A percentile compares a stretch with the other conserved stretches of the same genome.
Evolutionary conservation across 768 basidiomycete species (phyloP).

Genomic region (Floccularia luteovirens): DNA sequence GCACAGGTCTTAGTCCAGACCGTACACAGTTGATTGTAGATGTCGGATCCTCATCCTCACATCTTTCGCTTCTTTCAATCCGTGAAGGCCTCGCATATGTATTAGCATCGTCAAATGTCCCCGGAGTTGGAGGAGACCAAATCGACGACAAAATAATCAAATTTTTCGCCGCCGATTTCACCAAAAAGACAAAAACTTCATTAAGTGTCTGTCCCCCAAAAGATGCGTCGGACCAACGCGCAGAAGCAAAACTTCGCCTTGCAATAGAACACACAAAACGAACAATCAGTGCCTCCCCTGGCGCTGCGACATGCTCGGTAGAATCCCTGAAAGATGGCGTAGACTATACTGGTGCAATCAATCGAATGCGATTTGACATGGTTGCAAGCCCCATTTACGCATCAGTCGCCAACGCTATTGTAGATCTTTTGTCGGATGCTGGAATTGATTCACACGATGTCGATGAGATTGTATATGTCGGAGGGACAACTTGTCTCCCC

Average conservation of each 20-base stretch:
- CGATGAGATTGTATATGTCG: conserved; percentile 77
- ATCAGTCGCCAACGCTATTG: conserved; percentile 41
- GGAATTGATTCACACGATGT: conserved; percentile 58
- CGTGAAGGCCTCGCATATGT: conserved; percentile 68
- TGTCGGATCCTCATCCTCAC: conserved; percentile 68
- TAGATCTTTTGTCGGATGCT: conserved; percentile 41
- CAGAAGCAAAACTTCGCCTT: conserved; percentile 88
- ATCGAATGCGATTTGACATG: conserved; percentile 57
- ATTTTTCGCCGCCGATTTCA: conserved; percentile 93
- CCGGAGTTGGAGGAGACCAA: conserved; percentile 53
- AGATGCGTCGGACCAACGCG: conserved; percentile 58
- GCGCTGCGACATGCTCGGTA: conserved; percentile 86
- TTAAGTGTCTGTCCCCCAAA: conserved; percentile 58
- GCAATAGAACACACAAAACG: conserved; percentile 95
- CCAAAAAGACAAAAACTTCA: conserved; percentile 85
- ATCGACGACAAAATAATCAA: conserved; percentile 82
- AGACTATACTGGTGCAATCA: conserved; percentile 63
- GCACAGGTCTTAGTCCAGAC: conserved; percentile 35
- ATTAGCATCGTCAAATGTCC: conserved; percentile 43
- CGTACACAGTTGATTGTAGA: conserved; percentile 79
- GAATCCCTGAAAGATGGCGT: conserved; percentile 92
- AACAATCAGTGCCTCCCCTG: conserved; percentile 78
- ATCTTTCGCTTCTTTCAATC: conserved; percentile 62
- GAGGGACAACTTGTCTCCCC: conserved; percentile 67
- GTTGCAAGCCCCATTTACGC: conserved; percentile 54